Percentiles rank a stretch among this genome's conserved stretches.
Conservation (phyloP, 306 rosid species). For the Adenanthera pavonina region DNA sequence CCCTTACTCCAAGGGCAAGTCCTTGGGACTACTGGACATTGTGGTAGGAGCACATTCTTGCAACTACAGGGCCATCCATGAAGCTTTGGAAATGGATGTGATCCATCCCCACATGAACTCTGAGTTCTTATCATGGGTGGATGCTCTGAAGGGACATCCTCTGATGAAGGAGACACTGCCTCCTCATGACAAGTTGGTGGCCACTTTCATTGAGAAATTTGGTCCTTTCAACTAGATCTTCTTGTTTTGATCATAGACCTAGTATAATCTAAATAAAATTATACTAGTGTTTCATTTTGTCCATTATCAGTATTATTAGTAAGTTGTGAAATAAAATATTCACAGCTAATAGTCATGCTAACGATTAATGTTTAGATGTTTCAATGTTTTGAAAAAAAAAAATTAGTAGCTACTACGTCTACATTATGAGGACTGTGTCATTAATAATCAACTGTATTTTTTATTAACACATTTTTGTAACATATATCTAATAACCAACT, state of each 20-base stretch:
- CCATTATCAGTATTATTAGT: no score
- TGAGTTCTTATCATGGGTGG: conserved; percentile 44
- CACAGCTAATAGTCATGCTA: no score
- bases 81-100: conserved; percentile 29
- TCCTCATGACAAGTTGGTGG: conserved; percentile 49
- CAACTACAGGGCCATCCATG: conserved; percentile 43
- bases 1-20: conserved; percentile 27
- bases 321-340: no score
- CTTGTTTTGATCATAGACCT: neutral
- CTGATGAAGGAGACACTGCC: conserved; percentile 49
- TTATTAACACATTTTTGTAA: no score
- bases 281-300: no score
- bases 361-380: no score
- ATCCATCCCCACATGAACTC: conserved; percentile 28
- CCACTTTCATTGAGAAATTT: conserved; percentile 7
- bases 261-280: neutral
- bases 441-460: no score
- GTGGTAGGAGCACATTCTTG: conserved; percentile 44
- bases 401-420: no score
- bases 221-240: neutral
- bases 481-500: no score
- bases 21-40: conserved; percentile 48
- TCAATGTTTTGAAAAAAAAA: no score
- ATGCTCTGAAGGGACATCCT: conserved; percentile 47
- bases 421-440: no score